Percentiles rank a stretch among this genome's conserved stretches.
phyloP scores from a whole-genome alignment of 1,139 yeast genomes.

The Sugiyamaella castrensis region DNA sequence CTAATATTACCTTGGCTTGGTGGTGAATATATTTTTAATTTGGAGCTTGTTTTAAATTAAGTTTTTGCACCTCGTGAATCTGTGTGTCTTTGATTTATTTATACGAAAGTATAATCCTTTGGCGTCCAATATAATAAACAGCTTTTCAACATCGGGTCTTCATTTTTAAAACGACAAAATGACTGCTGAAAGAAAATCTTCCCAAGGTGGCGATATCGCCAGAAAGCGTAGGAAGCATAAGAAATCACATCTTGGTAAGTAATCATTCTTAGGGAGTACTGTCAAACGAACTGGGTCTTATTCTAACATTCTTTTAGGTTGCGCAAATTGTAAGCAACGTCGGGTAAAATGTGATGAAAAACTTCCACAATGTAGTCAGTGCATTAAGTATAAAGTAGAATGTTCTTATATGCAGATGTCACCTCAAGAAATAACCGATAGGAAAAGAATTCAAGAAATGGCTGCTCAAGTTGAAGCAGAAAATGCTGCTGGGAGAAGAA shows the following conservation, averaged over 20 bases:
- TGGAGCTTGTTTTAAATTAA: too few relatives aligned
- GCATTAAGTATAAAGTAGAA: constrained; percentile 50
- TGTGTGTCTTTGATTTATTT: too few relatives aligned
- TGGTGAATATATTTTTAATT: too few relatives aligned
- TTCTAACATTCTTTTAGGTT: constrained; percentile 38
- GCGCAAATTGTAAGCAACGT: constrained; percentile 65
- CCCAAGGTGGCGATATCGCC: constrained; percentile 1
- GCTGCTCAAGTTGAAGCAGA: constrained; percentile 14
- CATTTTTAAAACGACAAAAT: too few relatives aligned
- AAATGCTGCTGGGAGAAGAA: neutral
- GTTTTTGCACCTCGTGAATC: too few relatives aligned
- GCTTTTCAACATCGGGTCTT: too few relatives aligned
- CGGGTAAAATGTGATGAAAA: constrained; percentile 68
- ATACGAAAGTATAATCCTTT: too few relatives aligned
- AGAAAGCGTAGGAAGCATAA: constrained; percentile 52
- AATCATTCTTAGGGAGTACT: neutral
- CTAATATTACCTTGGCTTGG: too few relatives aligned
- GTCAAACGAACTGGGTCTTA: neutral
- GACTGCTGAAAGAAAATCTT: too few relatives aligned
- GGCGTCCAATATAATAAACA: too few relatives aligned
- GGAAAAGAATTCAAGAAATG: constrained; percentile 16
- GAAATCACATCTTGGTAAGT: constrained; percentile 50
- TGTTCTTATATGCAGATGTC: constrained; percentile 33
- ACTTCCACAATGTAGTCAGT: constrained; percentile 59
- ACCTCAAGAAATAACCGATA: constrained; percentile 27